Base-by-base conservation (phyloP, 2,329 filamentous ascomycete species). In the Eutypella sp. region DNA sequence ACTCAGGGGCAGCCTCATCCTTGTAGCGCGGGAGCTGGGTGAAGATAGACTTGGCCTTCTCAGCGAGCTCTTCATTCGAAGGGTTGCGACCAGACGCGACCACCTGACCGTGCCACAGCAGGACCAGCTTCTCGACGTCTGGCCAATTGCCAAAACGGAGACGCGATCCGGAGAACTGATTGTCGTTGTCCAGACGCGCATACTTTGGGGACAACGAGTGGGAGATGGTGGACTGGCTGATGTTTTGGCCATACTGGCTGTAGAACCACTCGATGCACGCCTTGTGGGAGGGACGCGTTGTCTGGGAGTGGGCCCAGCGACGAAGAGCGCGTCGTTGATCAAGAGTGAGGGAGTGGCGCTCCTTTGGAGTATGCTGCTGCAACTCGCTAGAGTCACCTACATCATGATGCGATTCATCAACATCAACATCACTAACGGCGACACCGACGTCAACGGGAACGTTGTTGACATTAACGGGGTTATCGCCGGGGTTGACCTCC, bases 71-170 rank as follows among this genome's bases (percentile, higher is more conserved):
- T 54, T 82, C 79, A 59, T 82, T 82, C 37, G 76, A 80, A 0
- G 79, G 79, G 53, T 79, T 75, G 44, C 77, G 76, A 44, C 79
- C 78, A 3, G 69, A 70, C 23, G 67, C 42, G 68, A 74, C 49
- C 67, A 74, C 44, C 69, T 72, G 42, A 65, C 71, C 44, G 64
- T 73, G 55, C 74, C 78, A 51, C 81, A 89, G 54, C 83, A 95
- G 66, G 90, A 95, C 73, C 72, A 89, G 68, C 89, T 97, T 64
- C 90, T 97, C 45, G 45, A 82, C 79, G 52, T 82, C 79, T 49
- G 79, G 79, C 79, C 79, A 82, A 59, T 82, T 82, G 51, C 79
- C 79, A 47, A 81, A 81, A 51, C 79, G 77, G 50, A 82, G 68
- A 37, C 79, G 76, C 46, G 78, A 81, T 37, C 79, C 79, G n/a